Evolutionary conservation across 345 rosid species (phyloP).

Genomic region (Combretum micranthum): DNA sequence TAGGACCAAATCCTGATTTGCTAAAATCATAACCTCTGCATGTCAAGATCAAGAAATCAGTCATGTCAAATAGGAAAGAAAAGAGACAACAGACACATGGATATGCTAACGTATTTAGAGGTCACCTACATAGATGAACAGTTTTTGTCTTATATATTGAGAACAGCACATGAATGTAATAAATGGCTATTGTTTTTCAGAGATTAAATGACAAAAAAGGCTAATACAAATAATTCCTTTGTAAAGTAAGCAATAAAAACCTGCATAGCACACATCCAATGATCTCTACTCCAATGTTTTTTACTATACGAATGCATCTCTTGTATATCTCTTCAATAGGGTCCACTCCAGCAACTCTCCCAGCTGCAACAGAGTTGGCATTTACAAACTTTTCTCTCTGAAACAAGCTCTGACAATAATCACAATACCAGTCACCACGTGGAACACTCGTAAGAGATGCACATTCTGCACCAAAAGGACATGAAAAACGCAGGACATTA

Average conservation of each 20-base stretch:
- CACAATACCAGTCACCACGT: conserved; percentile 85
- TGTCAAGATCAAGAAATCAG: conserved; percentile 5
- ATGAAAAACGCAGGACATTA: conserved; percentile 10
- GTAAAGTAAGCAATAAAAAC: conserved; percentile 13
- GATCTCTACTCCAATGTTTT: conserved; percentile 59
- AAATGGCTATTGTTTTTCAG: not conserved
- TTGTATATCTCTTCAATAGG: conserved; percentile 68
- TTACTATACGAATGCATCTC: conserved; percentile 90
- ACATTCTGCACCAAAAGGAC: conserved; percentile 56
- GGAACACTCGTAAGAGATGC: conserved; percentile 63
- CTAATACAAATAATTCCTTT: not conserved
- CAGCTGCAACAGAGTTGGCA: conserved; percentile 76
- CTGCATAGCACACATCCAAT: conserved; percentile 93
- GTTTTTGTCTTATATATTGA: too few species aligned
- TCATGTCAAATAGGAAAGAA: conserved; percentile 5
- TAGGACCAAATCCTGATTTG: conserved; percentile 91
- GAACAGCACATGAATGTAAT: not conserved
- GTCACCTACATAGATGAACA: too few species aligned
- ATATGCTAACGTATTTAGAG: not conserved
- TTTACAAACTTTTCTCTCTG: conserved; percentile 56
- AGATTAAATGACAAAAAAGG: not conserved
- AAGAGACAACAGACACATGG: not conserved
- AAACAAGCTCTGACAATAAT: conserved; percentile 63
- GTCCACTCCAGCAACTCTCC: conserved; percentile 75
- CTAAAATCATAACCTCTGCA: conserved; percentile 81